A percentile compares a stretch with the other conserved stretches of the same genome.
Evolutionary conservation across 2,329 filamentous ascomycete species (phyloP).

Genomic region (Tolypocladium guangdongense): DNA sequence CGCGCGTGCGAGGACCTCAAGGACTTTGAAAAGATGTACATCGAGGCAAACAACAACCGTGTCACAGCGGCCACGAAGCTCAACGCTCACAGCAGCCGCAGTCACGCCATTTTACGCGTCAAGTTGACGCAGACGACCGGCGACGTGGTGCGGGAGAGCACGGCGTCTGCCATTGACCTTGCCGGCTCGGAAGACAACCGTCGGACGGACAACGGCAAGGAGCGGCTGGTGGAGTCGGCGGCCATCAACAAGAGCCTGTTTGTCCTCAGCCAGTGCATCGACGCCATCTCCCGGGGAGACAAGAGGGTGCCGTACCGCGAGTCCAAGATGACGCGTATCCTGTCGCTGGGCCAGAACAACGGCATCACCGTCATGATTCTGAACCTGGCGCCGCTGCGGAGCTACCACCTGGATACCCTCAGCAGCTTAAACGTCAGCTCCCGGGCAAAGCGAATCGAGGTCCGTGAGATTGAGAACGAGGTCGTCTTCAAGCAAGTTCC

Average conservation of each 20-base stretch:
- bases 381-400: conserved; percentile 82
- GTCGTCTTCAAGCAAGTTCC: conserved; percentile 73
- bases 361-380: conserved; percentile 95
- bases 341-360: conserved; percentile 88
- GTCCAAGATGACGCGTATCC: conserved; percentile 92
- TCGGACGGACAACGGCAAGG: conserved; percentile 85
- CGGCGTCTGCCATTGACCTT: conserved; percentile 85
- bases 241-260: conserved; percentile 98
- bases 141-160: conserved; percentile 61
- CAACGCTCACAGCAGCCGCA: conserved; percentile 82
- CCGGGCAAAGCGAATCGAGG: conserved; percentile 89
- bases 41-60: conserved; percentile 83
- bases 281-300: conserved; percentile 71
- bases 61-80: conserved; percentile 86
- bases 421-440: conserved; percentile 94
- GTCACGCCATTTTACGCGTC: conserved; percentile 83
- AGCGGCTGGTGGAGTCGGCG: conserved; percentile 85
- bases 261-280: conserved; percentile 87
- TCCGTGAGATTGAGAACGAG: conserved; percentile 91
- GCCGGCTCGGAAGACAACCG: conserved; percentile 94
- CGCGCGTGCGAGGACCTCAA: conserved; percentile 72
- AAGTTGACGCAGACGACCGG: conserved; percentile 71
- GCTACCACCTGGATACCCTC: conserved; percentile 86
- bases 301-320: conserved; percentile 84
- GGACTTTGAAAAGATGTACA: conserved; percentile 83